Base-by-base conservation (phyloP, 1,139 yeast species). In the Yamadazyma dendronema region DNA sequence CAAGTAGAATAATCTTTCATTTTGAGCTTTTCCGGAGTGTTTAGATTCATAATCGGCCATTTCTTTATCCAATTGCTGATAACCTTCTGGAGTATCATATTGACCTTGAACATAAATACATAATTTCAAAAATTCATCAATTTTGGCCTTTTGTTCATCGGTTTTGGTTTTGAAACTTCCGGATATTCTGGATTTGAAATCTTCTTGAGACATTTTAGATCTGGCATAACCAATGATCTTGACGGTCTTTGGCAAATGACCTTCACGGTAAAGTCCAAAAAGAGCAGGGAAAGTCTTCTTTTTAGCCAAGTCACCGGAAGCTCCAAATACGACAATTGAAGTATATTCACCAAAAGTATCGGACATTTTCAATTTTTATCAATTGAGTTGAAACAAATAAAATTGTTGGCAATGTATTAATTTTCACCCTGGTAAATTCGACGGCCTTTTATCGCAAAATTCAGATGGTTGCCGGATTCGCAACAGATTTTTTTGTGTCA, bases 241-340 rank as follows among this genome's bases (percentile, higher is more conserved):
- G 33, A 84, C 81, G 15, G 81, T 62, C 13, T 67, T 54, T 11
- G 96, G 88, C 44, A 92, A 72, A 50, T 79, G 81, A 30, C 94
- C 95, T 60, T 89, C 90, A 51, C 95, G 77, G 55, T 48, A 70
- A 38, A 77, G 68, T 6, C 92, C 94, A 54, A 83, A 84, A 30
- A 84, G 66, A 3, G 90, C 89, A 8, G 90, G 90, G 63, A 80
- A 82, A 3, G 97, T 92, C 72, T 92, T 92, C 81, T 92, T 92
- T 68, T 89, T 89, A 37, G 98, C 97, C 49, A 92, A 73, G 61
- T 92, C 97, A 35, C 98, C 98, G 28, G 96, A 86, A 36, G 98
- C 98, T 35, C 98, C 97, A 52, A 90, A 85, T 23, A 92, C 96
- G 29, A 84, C 87, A 54, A 92, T 76, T 34, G 82, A 72, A 23